Evolutionary conservation across 2,329 filamentous ascomycete genomes (phyloP).

Genomic region (Diaporthe sp.): DNA sequence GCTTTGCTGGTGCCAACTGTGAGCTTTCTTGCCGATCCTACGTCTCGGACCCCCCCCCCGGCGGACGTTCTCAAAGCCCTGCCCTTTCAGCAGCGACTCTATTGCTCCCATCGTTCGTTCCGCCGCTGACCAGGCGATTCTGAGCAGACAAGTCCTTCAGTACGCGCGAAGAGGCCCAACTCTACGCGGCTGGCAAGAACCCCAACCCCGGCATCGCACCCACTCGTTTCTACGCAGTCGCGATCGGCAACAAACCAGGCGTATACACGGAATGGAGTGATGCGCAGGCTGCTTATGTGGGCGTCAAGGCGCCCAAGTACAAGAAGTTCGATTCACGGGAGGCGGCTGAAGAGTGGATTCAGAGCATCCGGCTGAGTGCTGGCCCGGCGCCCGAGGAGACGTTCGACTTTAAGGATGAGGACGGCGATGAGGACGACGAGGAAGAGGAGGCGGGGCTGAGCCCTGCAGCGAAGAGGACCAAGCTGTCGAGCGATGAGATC

Average conservation of each 20-base stretch:
- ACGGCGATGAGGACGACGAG: slow-evolving; percentile 41
- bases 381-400: slow-evolving; percentile 1
- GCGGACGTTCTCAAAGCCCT: neutral
- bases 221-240: slow-evolving; percentile 69
- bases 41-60: neutral
- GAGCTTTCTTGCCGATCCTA: slow-evolving; percentile 49
- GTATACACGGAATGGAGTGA: slow-evolving; percentile 75
- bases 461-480: slow-evolving; percentile 48
- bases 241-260: slow-evolving; percentile 66
- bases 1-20: slow-evolving; percentile 75
- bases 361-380: slow-evolving; percentile 44
- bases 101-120: neutral
- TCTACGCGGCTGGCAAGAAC: slow-evolving; percentile 75
- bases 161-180: slow-evolving; percentile 78
- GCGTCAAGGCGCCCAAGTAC: slow-evolving; percentile 76
- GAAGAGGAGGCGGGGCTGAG: slow-evolving; percentile 44
- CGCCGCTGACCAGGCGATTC: slow-evolving; percentile 10
- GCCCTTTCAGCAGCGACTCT: neutral
- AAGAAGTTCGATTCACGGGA: slow-evolving; percentile 74
- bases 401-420: slow-evolving; percentile 36
- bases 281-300: slow-evolving; percentile 78
- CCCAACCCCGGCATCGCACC: slow-evolving; percentile 51
- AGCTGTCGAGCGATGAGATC: slow-evolving; percentile 37
- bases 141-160: slow-evolving; percentile 81
- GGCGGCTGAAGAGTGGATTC: slow-evolving; percentile 84